These are phyloP conservation scores for Carex sylvatica DNA, from an alignment of 202 grass and related monocot species.

Conservation along the genomic window DNA sequence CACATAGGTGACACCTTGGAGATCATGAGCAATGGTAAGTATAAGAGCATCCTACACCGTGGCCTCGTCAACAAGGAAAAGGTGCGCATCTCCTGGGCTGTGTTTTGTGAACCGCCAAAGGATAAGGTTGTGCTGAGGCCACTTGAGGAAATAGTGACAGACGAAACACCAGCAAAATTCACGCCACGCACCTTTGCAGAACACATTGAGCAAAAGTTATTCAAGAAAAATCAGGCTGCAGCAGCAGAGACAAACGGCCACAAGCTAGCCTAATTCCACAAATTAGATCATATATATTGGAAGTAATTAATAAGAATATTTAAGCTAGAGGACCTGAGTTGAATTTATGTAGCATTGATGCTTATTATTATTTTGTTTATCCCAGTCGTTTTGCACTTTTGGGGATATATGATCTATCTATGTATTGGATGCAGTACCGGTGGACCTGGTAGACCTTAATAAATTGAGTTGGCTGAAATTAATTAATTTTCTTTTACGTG, in stretches of 20 bases:
- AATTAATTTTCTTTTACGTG: neutral
- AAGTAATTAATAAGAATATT: neutral
- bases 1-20: conserved; percentile 85
- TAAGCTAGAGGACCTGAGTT: too few species aligned
- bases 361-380: too few species aligned
- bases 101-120: conserved; percentile 83
- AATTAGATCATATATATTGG: neutral
- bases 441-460: neutral
- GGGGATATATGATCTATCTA: neutral
- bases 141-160: conserved; percentile 45
- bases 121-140: conserved; percentile 55
- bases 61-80: conserved; percentile 75
- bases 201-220: conserved; percentile 72
- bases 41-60: conserved; percentile 93
- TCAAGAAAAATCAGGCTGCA: conserved; percentile 46
- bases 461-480: neutral
- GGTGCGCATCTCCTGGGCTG: conserved; percentile 82
- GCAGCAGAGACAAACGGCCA: neutral
- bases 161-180: conserved; percentile 35
- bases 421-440: neutral
- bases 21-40: conserved; percentile 75
- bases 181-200: conserved; percentile 63
- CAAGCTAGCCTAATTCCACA: neutral
- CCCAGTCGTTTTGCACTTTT: too few species aligned
- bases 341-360: neutral